Conservation (phyloP, 2,329 filamentous ascomycete genomes). For the Fusarium pseudoanthophilum region DNA sequence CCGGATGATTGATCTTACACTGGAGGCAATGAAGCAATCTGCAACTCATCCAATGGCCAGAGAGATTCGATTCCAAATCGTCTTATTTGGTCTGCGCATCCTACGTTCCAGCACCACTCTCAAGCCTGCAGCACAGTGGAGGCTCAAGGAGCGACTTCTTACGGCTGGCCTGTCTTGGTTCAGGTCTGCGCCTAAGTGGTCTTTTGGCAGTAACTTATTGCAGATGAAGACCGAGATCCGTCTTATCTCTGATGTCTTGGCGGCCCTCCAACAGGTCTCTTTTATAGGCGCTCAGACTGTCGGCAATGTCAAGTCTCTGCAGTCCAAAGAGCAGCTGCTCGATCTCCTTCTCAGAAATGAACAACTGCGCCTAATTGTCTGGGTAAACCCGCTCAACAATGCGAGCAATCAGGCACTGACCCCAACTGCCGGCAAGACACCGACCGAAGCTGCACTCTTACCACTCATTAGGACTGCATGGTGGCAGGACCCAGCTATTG, state of each 20-base stretch:
- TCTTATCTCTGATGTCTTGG: slow-evolving; percentile 79
- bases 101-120: slow-evolving; percentile 77
- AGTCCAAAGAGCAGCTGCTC: slow-evolving; percentile 85
- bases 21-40: slow-evolving; percentile 77
- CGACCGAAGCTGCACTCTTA: slow-evolving; percentile 60
- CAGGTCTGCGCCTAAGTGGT: slow-evolving; percentile 83
- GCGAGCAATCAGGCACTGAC: slow-evolving; percentile 53
- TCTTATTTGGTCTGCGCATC: slow-evolving; percentile 84
- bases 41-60: slow-evolving; percentile 86
- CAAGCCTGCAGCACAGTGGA: slow-evolving; percentile 74
- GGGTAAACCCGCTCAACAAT: slow-evolving; percentile 83
- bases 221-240: slow-evolving; percentile 94
- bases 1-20: slow-evolving; percentile 81
- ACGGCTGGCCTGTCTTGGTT: slow-evolving; percentile 94
- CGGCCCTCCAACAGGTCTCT: slow-evolving; percentile 71
- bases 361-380: slow-evolving; percentile 83
- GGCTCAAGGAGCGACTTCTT: slow-evolving; percentile 87
- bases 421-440: slow-evolving; percentile 54
- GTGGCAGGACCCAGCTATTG: slow-evolving; percentile 84
- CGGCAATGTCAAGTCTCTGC: slow-evolving; percentile 72
- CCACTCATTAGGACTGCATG: slow-evolving; percentile 84
- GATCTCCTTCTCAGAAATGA: slow-evolving; percentile 85
- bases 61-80: slow-evolving; percentile 89
- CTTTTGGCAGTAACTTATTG: slow-evolving; percentile 91
- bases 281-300: slow-evolving; percentile 65